Base-by-base conservation (phyloP, 177 flowering plant genomes). In the Telopea speciosissima region DNA sequence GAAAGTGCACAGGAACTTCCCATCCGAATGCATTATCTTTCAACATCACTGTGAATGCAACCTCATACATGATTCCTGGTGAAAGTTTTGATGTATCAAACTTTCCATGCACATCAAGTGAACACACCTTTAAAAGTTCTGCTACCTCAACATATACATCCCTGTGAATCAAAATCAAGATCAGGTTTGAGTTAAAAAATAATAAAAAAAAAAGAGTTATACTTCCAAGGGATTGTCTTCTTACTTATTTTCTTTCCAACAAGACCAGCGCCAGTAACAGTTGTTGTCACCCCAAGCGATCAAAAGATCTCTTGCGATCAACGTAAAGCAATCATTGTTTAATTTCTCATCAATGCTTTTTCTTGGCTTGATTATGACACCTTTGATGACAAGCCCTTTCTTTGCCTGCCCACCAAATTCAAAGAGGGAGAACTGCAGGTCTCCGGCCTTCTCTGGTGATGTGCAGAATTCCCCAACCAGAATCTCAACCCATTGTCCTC, bases 331-430 rank as follows among this genome's bases (percentile, higher is more conserved):
- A 75, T 87, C 88, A 70, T 24, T 26, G 28, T 36, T 8, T 36
- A 8, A 36, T 36, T 36, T 36, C 9, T 36, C 40, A 3, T 1
- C 40, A 36, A 36, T 36, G 40, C 7, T 16, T 24, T 63, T 72
- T 75, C 84, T 88, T 21, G 93, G 89, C 22, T 76, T 78, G 62
- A 93, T 79, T n/a, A 68, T 24, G 25, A 78, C 85, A 68, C 88
- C 87, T 77, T 80, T 85, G 28, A 88, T 65, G n/a, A 85, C 40
- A 14, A 91, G 83, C 65, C 94, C 93, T 42, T 62, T 76, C 78
- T 93, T 93, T 97, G 95, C 91, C 3, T 68, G 21, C n/a, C 93
- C 92, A 21, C 80, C 85, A 56, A 76, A 75, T 72, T 93, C 93
- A 62, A 70, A 83, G 78, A 89, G 10, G 3, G 84, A 83, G 70